Evolutionary conservation across 345 rosid genomes (phyloP).

Genomic region (Microcos paniculata): DNA sequence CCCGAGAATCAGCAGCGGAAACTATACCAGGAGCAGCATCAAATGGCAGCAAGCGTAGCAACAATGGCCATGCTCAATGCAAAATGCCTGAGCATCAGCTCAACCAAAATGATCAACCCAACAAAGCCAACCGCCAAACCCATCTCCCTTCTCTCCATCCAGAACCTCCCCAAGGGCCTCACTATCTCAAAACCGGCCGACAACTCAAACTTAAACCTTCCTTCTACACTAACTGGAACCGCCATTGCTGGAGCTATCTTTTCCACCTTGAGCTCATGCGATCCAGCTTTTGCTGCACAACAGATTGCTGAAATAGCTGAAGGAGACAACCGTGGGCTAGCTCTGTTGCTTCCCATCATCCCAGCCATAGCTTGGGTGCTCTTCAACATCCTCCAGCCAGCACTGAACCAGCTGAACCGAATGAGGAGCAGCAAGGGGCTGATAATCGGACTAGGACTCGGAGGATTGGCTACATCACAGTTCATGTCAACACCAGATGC

Average conservation of each 20-base stretch:
- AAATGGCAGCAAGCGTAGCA: constrained; percentile 50
- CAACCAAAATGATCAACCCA: constrained; percentile 36
- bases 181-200: constrained; percentile 30
- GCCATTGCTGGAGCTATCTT: constrained; percentile 85
- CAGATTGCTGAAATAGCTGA: constrained; percentile 73
- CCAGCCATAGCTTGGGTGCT: constrained; percentile 95
- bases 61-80: constrained; percentile 62
- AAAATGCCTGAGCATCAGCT: constrained; percentile 47
- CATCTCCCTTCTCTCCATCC: constrained; percentile 33
- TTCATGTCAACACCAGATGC: constrained; percentile 52
- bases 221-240: constrained; percentile 35
- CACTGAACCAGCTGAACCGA: constrained; percentile 76
- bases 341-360: constrained; percentile 74
- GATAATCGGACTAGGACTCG: constrained; percentile 68
- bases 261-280: constrained; percentile 60
- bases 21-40: background rate
- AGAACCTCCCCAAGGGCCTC: constrained; percentile 51
- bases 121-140: constrained; percentile 33
- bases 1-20: background rate
- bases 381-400: constrained; percentile 92
- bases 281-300: constrained; percentile 86
- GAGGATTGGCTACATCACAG: constrained; percentile 69
- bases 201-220: constrained; percentile 9
- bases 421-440: constrained; percentile 72
- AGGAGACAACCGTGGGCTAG: constrained; percentile 85